phyloP scores from a whole-genome alignment of 495 filamentous ascomycete genomes.

The Daldinia bambusicola region DNA sequence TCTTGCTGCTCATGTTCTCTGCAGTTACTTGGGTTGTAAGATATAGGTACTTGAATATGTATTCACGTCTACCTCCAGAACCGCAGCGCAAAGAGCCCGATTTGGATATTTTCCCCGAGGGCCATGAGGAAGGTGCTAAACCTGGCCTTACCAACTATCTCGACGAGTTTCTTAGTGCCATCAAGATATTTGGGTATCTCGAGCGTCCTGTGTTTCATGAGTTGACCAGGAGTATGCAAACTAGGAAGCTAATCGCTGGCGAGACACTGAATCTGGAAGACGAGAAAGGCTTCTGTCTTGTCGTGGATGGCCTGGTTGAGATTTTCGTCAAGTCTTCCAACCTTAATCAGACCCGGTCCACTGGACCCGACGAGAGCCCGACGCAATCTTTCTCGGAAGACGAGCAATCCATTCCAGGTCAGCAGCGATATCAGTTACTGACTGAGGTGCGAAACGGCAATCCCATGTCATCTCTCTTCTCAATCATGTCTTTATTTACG shows the following conservation, averaged over 20 bases:
- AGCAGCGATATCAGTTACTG: slow-evolving; percentile 85
- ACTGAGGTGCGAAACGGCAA: slow-evolving; percentile 98
- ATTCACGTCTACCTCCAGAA: slow-evolving; percentile 89
- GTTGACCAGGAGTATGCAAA: slow-evolving; percentile 97
- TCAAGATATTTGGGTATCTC: slow-evolving; percentile 98
- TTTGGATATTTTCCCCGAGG: slow-evolving; percentile 92
- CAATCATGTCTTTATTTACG: slow-evolving; percentile 94
- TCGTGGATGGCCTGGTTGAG: slow-evolving; percentile 96
- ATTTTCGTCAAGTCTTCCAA: slow-evolving; percentile 95
- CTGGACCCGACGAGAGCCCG: slow-evolving; percentile 27
- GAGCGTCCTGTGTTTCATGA: slow-evolving; percentile 98
- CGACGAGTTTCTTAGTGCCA: slow-evolving; percentile 98
- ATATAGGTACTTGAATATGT: slow-evolving; percentile 95
- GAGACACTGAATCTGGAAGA: slow-evolving; percentile 95
- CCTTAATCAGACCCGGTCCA: slow-evolving; percentile 57
- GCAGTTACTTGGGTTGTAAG: slow-evolving; percentile 91
- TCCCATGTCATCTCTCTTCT: slow-evolving; percentile 98
- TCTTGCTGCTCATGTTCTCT: slow-evolving; percentile 77
- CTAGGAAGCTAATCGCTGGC: slow-evolving; percentile 91
- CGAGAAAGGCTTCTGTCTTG: slow-evolving; percentile 97
- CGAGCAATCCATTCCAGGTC: slow-evolving; percentile 63
- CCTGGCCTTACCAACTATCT: slow-evolving; percentile 92
- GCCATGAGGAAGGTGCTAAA: slow-evolving; percentile 89
- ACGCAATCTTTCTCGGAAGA: slow-evolving; percentile 69
- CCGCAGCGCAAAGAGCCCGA: slow-evolving; percentile 96